A percentile compares a stretch with the other conserved stretches of the same genome.
These are phyloP conservation scores for Copromyces sp. DNA, from an alignment of 495 filamentous ascomycete species.

Conservation along the genomic window DNA sequence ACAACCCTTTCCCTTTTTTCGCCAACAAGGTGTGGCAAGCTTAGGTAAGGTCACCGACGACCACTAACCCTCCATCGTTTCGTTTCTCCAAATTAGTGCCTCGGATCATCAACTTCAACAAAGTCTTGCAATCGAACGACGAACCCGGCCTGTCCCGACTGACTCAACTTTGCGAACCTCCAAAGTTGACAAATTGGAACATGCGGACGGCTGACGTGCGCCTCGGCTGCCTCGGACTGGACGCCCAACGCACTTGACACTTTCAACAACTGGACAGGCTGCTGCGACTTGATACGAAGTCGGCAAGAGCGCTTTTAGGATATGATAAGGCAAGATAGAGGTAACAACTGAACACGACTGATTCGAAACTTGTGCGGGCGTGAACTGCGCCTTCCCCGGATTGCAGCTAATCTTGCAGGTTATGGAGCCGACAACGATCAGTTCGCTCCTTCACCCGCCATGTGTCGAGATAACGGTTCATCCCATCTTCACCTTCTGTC, in stretches of 20 bases:
- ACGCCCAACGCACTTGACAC: not conserved
- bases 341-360: not conserved
- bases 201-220: not conserved
- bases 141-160: not conserved
- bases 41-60: not conserved
- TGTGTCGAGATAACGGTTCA: not conserved
- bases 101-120: not conserved
- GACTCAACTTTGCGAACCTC: not conserved
- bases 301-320: not conserved
- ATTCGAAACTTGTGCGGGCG: not conserved
- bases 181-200: not conserved
- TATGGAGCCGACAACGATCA: not conserved
- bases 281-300: not conserved
- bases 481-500: not conserved
- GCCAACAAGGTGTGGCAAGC: not conserved
- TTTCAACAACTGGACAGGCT: not conserved
- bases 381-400: not conserved
- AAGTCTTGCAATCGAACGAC: not conserved
- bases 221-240: not conserved
- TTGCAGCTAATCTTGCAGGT: not conserved
- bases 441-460: not conserved
- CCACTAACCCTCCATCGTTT: not conserved
- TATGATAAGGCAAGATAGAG: not conserved
- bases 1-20: not conserved
- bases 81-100: no score